These are phyloP conservation scores for Tolypocladium cylindrosporum DNA, from an alignment of 2,329 filamentous ascomycete species.

Conservation along the genomic window DNA sequence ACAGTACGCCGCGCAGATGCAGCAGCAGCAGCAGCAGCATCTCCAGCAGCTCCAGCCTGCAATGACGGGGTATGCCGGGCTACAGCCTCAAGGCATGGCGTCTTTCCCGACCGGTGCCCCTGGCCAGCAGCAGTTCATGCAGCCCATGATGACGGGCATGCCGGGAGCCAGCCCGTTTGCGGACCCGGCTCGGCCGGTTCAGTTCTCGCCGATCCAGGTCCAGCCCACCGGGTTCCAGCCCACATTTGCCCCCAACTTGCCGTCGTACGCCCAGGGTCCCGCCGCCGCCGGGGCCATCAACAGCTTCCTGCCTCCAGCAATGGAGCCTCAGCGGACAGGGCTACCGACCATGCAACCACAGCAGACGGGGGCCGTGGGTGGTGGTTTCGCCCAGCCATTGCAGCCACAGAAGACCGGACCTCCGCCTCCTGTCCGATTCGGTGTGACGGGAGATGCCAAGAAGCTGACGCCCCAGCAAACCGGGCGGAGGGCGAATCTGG, in stretches of 20 bases:
- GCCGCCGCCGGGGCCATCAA: conserved; percentile 37
- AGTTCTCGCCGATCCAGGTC: conserved; percentile 40
- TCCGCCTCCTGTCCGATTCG: conserved; percentile 80
- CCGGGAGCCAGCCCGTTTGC: conserved; percentile 28
- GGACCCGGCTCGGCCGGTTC: conserved; percentile 26
- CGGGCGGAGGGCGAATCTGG: conserved; percentile 78
- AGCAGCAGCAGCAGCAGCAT: conserved; percentile 30
- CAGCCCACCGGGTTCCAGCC: conserved; percentile 55
- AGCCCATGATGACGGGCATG: conserved; percentile 39
- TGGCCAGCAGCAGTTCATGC: conserved; percentile 26
- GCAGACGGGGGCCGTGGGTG: conserved; percentile 38
- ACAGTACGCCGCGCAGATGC: conserved; percentile 41
- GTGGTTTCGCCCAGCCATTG: conserved; percentile 39
- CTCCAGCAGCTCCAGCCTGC: conserved; percentile 32
- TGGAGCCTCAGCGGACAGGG: conserved; percentile 51
- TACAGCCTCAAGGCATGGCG: conserved; percentile 26
- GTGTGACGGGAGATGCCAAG: conserved; percentile 61
- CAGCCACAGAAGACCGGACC: conserved; percentile 49
- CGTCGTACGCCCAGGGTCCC: conserved; percentile 38
- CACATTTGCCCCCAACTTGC: conserved; percentile 18
- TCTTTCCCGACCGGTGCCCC: conserved; percentile 24
- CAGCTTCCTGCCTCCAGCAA: conserved; percentile 45
- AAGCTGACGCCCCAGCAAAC: conserved; percentile 80
- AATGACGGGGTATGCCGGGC: conserved; percentile 23
- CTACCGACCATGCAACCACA: conserved; percentile 38